Conservation (phyloP, 495 filamentous ascomycete genomes). For the Neurospora sp. region DNA sequence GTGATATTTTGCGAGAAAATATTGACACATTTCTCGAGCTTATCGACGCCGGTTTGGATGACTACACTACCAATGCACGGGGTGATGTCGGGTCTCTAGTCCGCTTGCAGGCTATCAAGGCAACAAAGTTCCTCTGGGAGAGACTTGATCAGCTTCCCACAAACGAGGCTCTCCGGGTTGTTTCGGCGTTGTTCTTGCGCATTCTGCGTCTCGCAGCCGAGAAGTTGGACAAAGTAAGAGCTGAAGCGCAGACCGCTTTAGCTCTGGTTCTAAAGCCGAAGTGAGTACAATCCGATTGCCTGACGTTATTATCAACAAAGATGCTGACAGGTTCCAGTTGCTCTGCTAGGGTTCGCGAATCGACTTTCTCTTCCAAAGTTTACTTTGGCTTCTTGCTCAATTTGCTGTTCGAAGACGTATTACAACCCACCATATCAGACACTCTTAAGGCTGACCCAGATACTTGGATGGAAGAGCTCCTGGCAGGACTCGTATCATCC, state of each 20-base stretch:
- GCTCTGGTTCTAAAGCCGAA: constrained; percentile 22
- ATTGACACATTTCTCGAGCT: constrained; percentile 26
- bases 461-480: constrained; percentile 36
- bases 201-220: constrained; percentile 68
- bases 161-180: constrained; percentile 2
- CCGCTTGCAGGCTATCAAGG: constrained; percentile 64
- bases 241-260: constrained; percentile 48
- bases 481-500: constrained; percentile 72
- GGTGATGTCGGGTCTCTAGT: constrained; percentile 86
- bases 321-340: constrained; percentile 15
- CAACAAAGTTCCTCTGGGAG: constrained; percentile 38
- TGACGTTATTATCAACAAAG: neutral
- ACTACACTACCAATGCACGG: constrained; percentile 78
- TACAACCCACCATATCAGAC: constrained; percentile 14
- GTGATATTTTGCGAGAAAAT: constrained; percentile 27
- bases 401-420: constrained; percentile 22
- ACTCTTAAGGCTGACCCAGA: constrained; percentile 5
- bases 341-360: constrained; percentile 14
- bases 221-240: constrained; percentile 79
- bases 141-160: constrained; percentile 7
- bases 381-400: constrained; percentile 44
- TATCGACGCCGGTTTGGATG: constrained; percentile 53
- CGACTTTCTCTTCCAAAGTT: constrained; percentile 37
- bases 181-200: constrained; percentile 26
- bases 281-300: constrained; percentile 15